Evolutionary conservation across 345 rosid species (phyloP), one percentile per base, ranked within the genome.

Genomic region (Gossypium longicalyx): DNA sequence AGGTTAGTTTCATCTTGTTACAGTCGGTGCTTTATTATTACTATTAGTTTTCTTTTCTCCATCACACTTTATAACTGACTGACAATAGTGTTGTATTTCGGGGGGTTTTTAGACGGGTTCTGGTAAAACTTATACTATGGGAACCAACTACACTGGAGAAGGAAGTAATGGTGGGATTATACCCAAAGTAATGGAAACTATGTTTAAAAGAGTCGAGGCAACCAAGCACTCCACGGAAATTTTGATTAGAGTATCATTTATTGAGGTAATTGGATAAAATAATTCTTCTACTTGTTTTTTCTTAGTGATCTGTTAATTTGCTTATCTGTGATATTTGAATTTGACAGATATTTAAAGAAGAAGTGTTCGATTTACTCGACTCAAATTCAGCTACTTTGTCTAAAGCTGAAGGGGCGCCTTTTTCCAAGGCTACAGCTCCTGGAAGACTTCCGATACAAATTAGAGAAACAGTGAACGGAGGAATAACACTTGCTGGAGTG

Each of bases 51-150:
- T 4, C 0, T 20, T 61, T 59, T 3, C 45, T 56, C 7, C 16
- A 25, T 10, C 2, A 64, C 43, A 16, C 70, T 74, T 67, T 76
- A 63, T 72, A 19, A 22, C 69, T 65, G 72, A 58, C 25, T 51
- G 17, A 68, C 44, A 15, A 69, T 69, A 15, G 7, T 27, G 4
- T 51, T 51, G 2, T 4, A 48, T 67, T 49, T 49, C 2, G 49
- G 58, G 23, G 49, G 58, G 23, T 7, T 44, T 66, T 54, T 67
- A 95, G 98, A 95, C 98, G 20, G 97, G 98, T 67, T 95, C 98
- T 0, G 99, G 97, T 20, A 95, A 95, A 74, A 93, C 99, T 0
- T 95, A 90, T 48, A 95, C 97, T 5, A 95, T 95, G 99, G 99
- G 99, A 22, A 95, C 98, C 25, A 93, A 89, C 74, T 93, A 91